phyloP scores from a whole-genome alignment of 495 filamentous ascomycete genomes.

The Chaetomidium leptoderma region DNA sequence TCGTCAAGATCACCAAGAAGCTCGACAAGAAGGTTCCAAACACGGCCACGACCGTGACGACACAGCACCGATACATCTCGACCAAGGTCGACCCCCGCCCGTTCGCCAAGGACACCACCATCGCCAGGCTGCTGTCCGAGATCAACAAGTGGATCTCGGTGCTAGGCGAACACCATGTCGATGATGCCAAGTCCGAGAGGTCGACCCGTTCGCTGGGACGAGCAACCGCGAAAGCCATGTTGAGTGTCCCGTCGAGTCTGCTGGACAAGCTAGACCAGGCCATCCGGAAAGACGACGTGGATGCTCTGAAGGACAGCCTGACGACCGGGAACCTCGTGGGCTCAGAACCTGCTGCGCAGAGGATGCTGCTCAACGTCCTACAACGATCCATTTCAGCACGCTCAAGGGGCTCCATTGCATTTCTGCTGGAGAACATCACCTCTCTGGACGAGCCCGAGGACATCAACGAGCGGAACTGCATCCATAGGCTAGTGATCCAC shows the following conservation, averaged over 20 bases:
- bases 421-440: conserved; percentile 60
- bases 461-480: conserved; percentile 87
- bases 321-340: conserved; percentile 50
- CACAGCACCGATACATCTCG: conserved; percentile 76
- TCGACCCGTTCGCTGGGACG: conserved; percentile 69
- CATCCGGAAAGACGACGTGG: conserved; percentile 67
- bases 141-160: conserved; percentile 90
- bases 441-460: conserved; percentile 81
- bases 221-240: conserved; percentile 61
- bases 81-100: conserved; percentile 80
- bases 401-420: conserved; percentile 62
- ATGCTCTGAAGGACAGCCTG: conserved; percentile 56
- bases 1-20: conserved; percentile 98
- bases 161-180: conserved; percentile 65
- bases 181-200: conserved; percentile 66
- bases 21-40: conserved; percentile 82
- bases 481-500: conserved; percentile 85
- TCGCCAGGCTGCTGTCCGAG: conserved; percentile 61
- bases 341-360: conserved; percentile 52
- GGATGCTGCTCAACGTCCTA: conserved; percentile 70
- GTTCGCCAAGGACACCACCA: conserved; percentile 73
- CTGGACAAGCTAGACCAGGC: conserved; percentile 74
- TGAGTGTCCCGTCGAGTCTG: conserved; percentile 61
- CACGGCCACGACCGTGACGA: conserved; percentile 43
- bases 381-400: conserved; percentile 76